Evolutionary conservation across 2,329 filamentous ascomycete species (phyloP).

Genomic region (Neodidymelliopsis sp.): DNA sequence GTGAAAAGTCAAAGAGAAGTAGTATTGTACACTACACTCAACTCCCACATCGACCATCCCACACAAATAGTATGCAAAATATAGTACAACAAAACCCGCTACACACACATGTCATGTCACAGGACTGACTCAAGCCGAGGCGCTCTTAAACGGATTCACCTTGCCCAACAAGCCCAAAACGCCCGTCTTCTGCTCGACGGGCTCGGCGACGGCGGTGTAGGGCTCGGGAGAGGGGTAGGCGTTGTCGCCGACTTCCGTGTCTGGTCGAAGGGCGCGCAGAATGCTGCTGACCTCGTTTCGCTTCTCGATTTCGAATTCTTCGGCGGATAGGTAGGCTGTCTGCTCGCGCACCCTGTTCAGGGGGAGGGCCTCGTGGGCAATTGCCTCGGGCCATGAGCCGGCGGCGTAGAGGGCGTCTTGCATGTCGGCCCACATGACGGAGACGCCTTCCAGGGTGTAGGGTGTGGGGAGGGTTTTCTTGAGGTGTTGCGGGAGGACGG

Average conservation of each 20-base stretch:
- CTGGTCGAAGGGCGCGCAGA: slow-evolving; percentile 18
- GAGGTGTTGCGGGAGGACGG: slow-evolving; percentile 31
- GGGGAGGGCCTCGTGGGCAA: slow-evolving; percentile 31
- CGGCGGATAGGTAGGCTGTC: slow-evolving; percentile 24
- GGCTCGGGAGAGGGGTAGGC: no score
- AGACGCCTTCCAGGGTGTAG: slow-evolving; percentile 37
- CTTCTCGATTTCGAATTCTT: slow-evolving; percentile 31
- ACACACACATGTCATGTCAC: not conserved
- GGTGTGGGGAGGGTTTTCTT: slow-evolving; percentile 27
- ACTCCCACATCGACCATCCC: no score
- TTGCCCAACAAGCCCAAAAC: slow-evolving; percentile 14
- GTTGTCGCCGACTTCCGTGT: slow-evolving; percentile 10
- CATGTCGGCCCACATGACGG: slow-evolving; percentile 45
- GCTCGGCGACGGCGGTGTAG: not conserved
- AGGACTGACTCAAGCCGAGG: slow-evolving; percentile 19
- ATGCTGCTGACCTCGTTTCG: slow-evolving; percentile 26
- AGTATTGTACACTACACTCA: slow-evolving; percentile 7
- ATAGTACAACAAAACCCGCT: slow-evolving; percentile 15
- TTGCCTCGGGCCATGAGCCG: slow-evolving; percentile 29
- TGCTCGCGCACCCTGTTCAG: slow-evolving; percentile 22
- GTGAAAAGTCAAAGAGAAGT: no score
- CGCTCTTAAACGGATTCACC: slow-evolving; percentile 32
- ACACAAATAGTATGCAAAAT: slow-evolving; percentile 1
- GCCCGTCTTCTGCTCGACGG: slow-evolving; percentile 20
- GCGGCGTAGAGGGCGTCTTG: slow-evolving; percentile 41